Evolutionary conservation across 108 stramenopile genomes (phyloP), one percentile per base, ranked within the genome.

Genomic region (Nitzschia sp.): DNA sequence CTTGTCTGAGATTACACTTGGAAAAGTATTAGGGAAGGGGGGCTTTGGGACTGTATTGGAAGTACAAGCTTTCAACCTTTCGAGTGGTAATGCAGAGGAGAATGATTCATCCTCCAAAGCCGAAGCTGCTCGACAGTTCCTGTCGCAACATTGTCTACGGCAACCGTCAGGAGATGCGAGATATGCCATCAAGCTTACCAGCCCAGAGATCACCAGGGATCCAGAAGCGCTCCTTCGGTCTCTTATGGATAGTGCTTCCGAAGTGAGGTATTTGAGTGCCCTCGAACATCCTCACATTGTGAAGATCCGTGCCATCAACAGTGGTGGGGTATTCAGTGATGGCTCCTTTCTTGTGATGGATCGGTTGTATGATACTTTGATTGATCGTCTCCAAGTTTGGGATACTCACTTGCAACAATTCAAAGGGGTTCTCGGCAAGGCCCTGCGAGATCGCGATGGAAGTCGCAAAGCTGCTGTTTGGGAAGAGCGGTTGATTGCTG

Each of bases 211-310:
- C 19, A 25, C 72, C 12, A 37, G 48, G 12, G 70, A 63, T 48
- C 58, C 63, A 7, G 51, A 11, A 8, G 55, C 21, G 26, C 57
- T 69, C 60, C 46, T 59, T 40, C 54, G 67, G 46, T 83, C 80
- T 11, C 65, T 80, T 20, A 70, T 80, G 10, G 85, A 89, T 65
- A 80, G 85, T 77, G 73, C 76, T 2, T 67, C 79, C 14, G 88
- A 89, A 76, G 79, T 83, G 10, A 76, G 78, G 17, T 70, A 80
- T 24, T 68, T 89, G 46, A 69, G 71, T 34, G 64, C 66, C 46
- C 57, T 84, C 2, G 69, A 79, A 34, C 88, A 89, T 72, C 88
- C 88, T 53, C 81, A 75, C 53, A 89, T 89, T 66, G 75, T 89
- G 65, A 84, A 80, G 34, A 79, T 86, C 75, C 58, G 85, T 34